These are phyloP conservation scores for Leccinum barrowsii DNA, from an alignment of 768 basidiomycete species.

Conservation along the genomic window DNA sequence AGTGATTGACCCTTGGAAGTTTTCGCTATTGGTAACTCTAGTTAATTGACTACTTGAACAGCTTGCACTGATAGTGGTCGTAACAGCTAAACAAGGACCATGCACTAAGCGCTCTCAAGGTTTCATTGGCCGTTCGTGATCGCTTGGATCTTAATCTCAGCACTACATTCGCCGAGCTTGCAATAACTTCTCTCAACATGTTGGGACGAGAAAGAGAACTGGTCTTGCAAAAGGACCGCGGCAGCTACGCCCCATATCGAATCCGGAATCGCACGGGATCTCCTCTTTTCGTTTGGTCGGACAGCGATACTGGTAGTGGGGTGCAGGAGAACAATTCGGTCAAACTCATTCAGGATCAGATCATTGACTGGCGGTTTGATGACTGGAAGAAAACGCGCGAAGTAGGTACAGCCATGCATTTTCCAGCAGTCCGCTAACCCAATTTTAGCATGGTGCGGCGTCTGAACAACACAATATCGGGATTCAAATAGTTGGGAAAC, in stretches of 20 bases:
- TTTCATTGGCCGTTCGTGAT: conserved; percentile 70
- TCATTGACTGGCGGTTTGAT: conserved; percentile 93
- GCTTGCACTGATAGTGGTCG: conserved; percentile 9
- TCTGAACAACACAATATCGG: conserved; percentile 83
- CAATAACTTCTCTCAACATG: conserved; percentile 65
- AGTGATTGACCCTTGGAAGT: conserved; percentile 97
- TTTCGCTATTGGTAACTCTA: conserved; percentile 59
- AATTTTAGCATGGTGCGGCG: conserved; percentile 38
- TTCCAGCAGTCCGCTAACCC: background rate
- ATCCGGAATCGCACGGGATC: conserved; percentile 89
- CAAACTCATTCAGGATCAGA: conserved; percentile 69
- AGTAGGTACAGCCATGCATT: conserved; percentile 39
- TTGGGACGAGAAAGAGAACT: conserved; percentile 73
- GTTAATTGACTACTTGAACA: background rate
- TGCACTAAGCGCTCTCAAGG: conserved; percentile 46
- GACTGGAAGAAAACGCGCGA: conserved; percentile 94
- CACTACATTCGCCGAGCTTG: conserved; percentile 85
- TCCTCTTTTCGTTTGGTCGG: conserved; percentile 83
- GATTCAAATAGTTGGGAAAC: conserved; percentile 76
- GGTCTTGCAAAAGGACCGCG: conserved; percentile 73
- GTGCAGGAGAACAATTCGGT: conserved; percentile 48
- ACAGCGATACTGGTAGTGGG: conserved; percentile 53
- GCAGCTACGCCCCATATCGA: conserved; percentile 89
- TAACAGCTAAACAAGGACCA: conserved; percentile 54
- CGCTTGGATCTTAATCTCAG: conserved; percentile 90